Base-by-base conservation (phyloP, 495 filamentous ascomycete species). In the Cenococcum geophilum region DNA sequence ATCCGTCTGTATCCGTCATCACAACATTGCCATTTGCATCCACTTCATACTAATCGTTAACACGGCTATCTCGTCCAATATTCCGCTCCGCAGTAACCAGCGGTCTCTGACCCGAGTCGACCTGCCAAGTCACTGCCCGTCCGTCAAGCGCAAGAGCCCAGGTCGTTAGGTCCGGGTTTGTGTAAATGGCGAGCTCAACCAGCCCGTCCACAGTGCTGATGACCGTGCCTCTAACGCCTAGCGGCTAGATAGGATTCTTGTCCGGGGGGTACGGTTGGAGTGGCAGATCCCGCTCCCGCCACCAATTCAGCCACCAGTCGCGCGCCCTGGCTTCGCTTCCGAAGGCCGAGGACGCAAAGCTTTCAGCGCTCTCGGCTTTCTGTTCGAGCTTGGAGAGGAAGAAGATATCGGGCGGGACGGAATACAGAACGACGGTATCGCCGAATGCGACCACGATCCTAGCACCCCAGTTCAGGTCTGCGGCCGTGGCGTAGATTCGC, bases 391-490 rank as follows among this genome's bases (percentile, higher is more conserved):
- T 55, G 6, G 68, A 67, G 21, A 66, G 42, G 0, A 52, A 56
- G 37, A 83, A 84, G 1, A 83, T 69, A 69, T 89, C 86, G 0
- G 80, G 69, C 0, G 87, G 85, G 9, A 90, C 73, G 9, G 80
- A 82, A 66, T 84, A 90, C 0, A 90, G 68, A 45, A 82, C 77
- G 18, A 89, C 71, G 8, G 66, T 67, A 42, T 79, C 73, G 6
- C 76, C 75, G 60, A 81, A 88, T 1, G 74, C 83, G 8, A 80
- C 87, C 2, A 82, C 82, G n/a, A 90, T 73, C 4, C 85, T 76
- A 1, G 84, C 75, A 27, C 87, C 85, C 76, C 79, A 82, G 20
- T 66, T 71, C n/a, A 86, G 70, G 56, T 88, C 82, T 1, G 77
- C 75, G n/a, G 80, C 83, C 18, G 77, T 78, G 8, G 78, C 76